Conservation (phyloP, 257 asterid genomes). For the Scutellaria minor region DNA sequence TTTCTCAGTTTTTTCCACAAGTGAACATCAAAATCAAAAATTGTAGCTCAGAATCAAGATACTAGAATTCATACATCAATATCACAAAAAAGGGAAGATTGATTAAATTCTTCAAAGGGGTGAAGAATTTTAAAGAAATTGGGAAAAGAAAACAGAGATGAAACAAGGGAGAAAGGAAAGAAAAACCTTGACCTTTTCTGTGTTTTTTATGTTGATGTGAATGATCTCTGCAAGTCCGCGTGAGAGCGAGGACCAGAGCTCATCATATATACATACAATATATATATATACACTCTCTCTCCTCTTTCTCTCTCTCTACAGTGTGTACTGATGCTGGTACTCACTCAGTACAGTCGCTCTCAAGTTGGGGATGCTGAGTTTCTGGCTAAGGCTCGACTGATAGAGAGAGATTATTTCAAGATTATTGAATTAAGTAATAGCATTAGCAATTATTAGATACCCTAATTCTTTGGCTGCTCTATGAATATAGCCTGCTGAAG, state of each 20-base stretch:
- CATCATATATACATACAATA: constrained; percentile 33
- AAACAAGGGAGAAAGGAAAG: constrained; percentile 3
- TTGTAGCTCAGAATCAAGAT: too few species aligned
- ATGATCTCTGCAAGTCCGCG: constrained; percentile 56
- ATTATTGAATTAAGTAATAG: constrained; percentile 31
- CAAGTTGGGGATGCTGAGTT: constrained; percentile 27
- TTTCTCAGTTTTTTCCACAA: neutral
- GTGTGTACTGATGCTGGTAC: constrained; percentile 21
- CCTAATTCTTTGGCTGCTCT: constrained; percentile 37
- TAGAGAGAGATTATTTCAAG: constrained; percentile 15
- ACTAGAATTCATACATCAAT: neutral
- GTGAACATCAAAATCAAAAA: too few species aligned
- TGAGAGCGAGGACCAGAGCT: constrained; percentile 44
- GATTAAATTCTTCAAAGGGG: constrained; percentile 16
- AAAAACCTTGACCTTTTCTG: constrained; percentile 12
- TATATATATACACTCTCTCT: constrained; percentile 17
- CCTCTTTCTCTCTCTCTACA: constrained; percentile 36
- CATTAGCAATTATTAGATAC: constrained; percentile 40
- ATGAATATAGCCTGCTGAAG: constrained; percentile 32
- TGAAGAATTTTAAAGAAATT: constrained; percentile 26
- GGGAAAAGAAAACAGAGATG: constrained; percentile 4
- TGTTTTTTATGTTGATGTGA: constrained; percentile 36
- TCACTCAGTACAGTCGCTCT: constrained; percentile 30
- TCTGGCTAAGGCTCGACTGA: constrained; percentile 32
- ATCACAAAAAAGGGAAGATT: neutral